These are phyloP conservation scores for Myrmaecium sp. DNA, from an alignment of 2,329 filamentous ascomycete genomes.

Conservation along the genomic window DNA sequence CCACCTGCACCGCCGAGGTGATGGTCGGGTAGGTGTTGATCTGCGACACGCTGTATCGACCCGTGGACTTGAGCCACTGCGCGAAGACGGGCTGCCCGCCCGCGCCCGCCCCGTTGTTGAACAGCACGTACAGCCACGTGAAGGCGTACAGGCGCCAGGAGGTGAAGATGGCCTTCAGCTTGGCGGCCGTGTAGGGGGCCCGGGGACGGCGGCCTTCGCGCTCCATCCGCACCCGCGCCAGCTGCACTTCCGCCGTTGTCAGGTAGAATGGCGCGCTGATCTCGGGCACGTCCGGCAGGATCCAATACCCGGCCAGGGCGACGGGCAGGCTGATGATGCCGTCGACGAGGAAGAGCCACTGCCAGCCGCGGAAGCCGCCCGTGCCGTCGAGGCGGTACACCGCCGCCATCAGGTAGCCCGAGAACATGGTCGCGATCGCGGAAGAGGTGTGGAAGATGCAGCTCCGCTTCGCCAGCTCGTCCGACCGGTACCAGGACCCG, in stretches of 20 bases:
- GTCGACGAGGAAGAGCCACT: constrained; percentile 38
- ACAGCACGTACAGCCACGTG: constrained; percentile 41
- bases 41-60: constrained; percentile 29
- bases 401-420: constrained; percentile 38
- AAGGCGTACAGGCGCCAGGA: constrained; percentile 50
- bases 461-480: constrained; percentile 34
- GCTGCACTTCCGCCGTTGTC: constrained; percentile 25
- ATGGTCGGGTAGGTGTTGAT: constrained; percentile 40
- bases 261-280: constrained; percentile 34
- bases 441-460: constrained; percentile 35
- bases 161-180: constrained; percentile 42
- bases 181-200: constrained; percentile 30
- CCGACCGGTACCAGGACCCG: constrained; percentile 33
- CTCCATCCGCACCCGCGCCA: constrained; percentile 33
- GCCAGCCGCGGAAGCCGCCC: constrained; percentile 36
- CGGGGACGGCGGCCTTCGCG: constrained; percentile 29
- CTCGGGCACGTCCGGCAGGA: constrained; percentile 33
- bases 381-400: constrained; percentile 32
- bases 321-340: constrained; percentile 37
- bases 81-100: constrained; percentile 39
- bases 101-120: constrained; percentile 40
- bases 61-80: constrained; percentile 27
- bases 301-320: constrained; percentile 32
- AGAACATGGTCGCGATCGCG: constrained; percentile 29
- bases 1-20: constrained; percentile 35